Percentiles rank a stretch among this genome's conserved stretches.
Evolutionary conservation across 164 flowering plant genomes (phyloP).

Genomic region (Vitis labrusca): DNA sequence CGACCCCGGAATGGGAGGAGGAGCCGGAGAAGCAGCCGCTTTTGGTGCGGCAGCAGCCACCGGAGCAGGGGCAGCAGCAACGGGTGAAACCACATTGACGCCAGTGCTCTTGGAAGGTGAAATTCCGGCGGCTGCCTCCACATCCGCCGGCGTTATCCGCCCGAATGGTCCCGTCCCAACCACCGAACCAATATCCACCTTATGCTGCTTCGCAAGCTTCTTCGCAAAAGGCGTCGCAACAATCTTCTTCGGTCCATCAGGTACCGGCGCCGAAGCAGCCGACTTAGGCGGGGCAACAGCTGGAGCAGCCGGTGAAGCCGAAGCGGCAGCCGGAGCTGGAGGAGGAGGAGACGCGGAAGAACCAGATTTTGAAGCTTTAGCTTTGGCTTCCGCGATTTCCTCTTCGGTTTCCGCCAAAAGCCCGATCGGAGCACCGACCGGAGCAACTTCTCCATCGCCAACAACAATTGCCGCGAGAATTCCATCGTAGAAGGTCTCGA

Average conservation of each 20-base stretch:
- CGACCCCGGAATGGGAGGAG: constrained; percentile 57
- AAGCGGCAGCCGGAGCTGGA: constrained; percentile 25
- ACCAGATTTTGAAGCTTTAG: constrained; percentile 42
- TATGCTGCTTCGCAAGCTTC: constrained; percentile 92
- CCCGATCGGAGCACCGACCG: constrained; percentile 90
- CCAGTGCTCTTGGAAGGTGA: constrained; percentile 28
- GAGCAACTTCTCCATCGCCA: constrained; percentile 74
- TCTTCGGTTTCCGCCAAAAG: constrained; percentile 79
- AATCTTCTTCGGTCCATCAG: constrained; percentile 51
- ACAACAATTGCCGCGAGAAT: constrained; percentile 90
- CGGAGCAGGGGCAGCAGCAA: constrained; percentile 26
- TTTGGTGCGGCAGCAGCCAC: constrained; percentile 25
- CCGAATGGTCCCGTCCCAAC: constrained; percentile 84
- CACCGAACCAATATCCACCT: constrained; percentile 64
- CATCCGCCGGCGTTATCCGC: constrained; percentile 72
- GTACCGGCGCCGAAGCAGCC: constrained; percentile 22
- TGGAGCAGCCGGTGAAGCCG: constrained; percentile 33
- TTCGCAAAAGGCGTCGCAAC: constrained; percentile 84
- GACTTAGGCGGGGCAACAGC: constrained; percentile 25
- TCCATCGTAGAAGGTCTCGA: constrained; percentile 91
- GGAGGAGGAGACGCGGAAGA: constrained; percentile 29
- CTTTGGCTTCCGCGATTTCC: constrained; percentile 68
- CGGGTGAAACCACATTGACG: constrained; percentile 25
- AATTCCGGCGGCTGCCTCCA: constrained; percentile 85
- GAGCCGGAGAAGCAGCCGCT: constrained; percentile 22